phyloP scores from a whole-genome alignment of 2,329 filamentous ascomycete genomes.

The Beauveria sp. region DNA sequence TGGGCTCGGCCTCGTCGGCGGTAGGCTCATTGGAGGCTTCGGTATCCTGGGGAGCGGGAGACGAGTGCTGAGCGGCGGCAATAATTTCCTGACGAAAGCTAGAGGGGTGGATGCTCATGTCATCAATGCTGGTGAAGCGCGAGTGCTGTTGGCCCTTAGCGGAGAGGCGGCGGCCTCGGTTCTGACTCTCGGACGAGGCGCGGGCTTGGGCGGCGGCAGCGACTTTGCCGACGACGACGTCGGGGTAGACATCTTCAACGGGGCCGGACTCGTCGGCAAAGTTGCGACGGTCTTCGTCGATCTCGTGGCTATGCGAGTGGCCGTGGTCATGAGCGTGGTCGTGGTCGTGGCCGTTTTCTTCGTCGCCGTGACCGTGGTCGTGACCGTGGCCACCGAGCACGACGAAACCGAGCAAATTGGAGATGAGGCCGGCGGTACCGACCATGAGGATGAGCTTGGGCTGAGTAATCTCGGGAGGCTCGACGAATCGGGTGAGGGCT shows the following conservation, averaged over 20 bases:
- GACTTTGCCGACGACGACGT: constrained; percentile 50
- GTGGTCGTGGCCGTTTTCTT: constrained; percentile 23
- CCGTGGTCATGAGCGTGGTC: constrained; percentile 21
- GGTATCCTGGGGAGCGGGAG: constrained; percentile 42
- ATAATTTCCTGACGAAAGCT: constrained; percentile 92
- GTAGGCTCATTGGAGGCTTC: constrained; percentile 37
- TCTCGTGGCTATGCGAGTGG: constrained; percentile 29
- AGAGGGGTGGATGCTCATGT: constrained; percentile 80
- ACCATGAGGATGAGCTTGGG: constrained; percentile 85
- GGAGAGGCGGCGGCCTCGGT: constrained; percentile 36
- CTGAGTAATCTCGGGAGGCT: constrained; percentile 79
- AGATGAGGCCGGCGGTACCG: constrained; percentile 74
- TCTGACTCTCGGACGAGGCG: constrained; percentile 21
- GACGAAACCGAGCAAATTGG: constrained; percentile 81
- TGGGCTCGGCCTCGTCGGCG: constrained; percentile 34
- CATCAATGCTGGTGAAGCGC: constrained; percentile 57
- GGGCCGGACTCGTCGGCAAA: constrained; percentile 51
- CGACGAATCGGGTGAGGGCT: constrained; percentile 83
- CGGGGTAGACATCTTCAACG: constrained; percentile 54
- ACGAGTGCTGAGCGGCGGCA: constrained; percentile 57
- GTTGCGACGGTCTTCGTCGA: constrained; percentile 44
- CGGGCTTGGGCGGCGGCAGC: constrained; percentile 19
- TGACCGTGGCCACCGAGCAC: constrained; percentile 88
- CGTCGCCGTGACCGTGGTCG: constrained; percentile 26
- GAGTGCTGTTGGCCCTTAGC: constrained; percentile 40